Conservation (phyloP, 2,329 filamentous ascomycete genomes). For the Elsinoe necatrix region DNA sequence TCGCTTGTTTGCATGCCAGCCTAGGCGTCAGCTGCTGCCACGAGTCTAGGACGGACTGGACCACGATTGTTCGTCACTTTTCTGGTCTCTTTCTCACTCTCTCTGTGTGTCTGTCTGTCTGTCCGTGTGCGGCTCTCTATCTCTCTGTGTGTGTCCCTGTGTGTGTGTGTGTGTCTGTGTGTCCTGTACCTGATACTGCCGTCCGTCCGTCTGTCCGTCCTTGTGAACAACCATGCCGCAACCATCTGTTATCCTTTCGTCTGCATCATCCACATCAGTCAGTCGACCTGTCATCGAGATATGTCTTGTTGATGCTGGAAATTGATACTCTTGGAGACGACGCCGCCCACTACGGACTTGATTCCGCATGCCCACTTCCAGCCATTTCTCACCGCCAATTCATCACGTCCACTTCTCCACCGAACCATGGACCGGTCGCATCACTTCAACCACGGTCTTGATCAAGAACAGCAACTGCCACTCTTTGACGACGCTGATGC, state of each 20-base stretch:
- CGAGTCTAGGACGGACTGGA: neutral
- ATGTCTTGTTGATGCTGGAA: neutral
- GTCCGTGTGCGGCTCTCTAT: no score
- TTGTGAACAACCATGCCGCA: slow-evolving; percentile 10
- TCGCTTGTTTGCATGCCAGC: neutral
- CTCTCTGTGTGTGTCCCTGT: no score
- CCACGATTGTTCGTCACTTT: neutral
- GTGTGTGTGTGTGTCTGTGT: no score
- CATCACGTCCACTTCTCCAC: slow-evolving; percentile 2
- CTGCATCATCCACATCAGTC: slow-evolving; percentile 4
- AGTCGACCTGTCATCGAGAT: neutral
- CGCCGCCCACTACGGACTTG: neutral
- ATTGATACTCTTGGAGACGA: neutral
- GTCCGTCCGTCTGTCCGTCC: slow-evolving; percentile 1
- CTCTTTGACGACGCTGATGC: slow-evolving; percentile 12
- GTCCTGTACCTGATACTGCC: slow-evolving; percentile 5
- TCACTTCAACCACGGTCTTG: slow-evolving; percentile 14
- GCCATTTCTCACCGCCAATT: slow-evolving; percentile 14
- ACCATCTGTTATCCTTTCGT: neutral
- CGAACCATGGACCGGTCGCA: slow-evolving; percentile 9
- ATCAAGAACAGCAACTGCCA: neutral
- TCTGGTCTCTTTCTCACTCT: no score
- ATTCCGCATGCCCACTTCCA: slow-evolving; percentile 2
- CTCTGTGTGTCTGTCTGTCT: neutral
- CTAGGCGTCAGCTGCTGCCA: slow-evolving; percentile 3